Evolutionary conservation across 1,284 basidiomycete genomes (phyloP), one percentile per base, ranked within the genome.

Genomic region (Microbotryum saponariae): DNA sequence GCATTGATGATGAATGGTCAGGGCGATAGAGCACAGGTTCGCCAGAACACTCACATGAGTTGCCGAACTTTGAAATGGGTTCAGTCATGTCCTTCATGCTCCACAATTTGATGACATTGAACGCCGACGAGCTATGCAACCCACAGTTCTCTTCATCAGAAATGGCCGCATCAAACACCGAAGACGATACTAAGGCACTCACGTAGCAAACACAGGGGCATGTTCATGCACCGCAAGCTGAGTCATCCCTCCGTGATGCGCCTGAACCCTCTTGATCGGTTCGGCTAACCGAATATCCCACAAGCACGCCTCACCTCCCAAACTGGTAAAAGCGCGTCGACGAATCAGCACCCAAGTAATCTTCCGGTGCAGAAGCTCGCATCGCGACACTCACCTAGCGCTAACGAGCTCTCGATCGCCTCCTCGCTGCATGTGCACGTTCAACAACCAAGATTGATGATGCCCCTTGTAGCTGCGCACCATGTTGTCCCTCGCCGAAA

Each of bases 371-470:
- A 12, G 16, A 16, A 16, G 16, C 18, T 16, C 31, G 57, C 47
- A 50, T 23, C 53, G 20, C 58, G n/a, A 51, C 18, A 67, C 81
- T 60, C 68, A 91, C 91, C 88, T 87, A 47, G 89, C 92, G n/a
- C 91, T 91, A 12, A 97, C 77, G 67, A 97, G 83, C 71, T 94
- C 89, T 20, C 82, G 81, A 23, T 81, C 78, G 8, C 83, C 79
- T 4, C 82, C 83, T 12, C 87, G 84, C 77, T 97, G 89, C 79
- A 92, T 87, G 67, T 86, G 85, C 42, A 93, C 88, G 68, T 87
- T 91, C 75, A 92, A 89, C 21, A 97, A 85, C 92, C 93, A 97
- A 10, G 88, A 84, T 42, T 82, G 80, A 76, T 98, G 94, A 46
- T 73, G 72, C 2, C 68, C 86, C 51, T 83, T 79, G 75, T 89